A percentile compares a stretch with the other conserved stretches of the same genome.
Conservation (phyloP, 192 early-diverging fungal genomes). For the Linnemannia exigua region DNA sequence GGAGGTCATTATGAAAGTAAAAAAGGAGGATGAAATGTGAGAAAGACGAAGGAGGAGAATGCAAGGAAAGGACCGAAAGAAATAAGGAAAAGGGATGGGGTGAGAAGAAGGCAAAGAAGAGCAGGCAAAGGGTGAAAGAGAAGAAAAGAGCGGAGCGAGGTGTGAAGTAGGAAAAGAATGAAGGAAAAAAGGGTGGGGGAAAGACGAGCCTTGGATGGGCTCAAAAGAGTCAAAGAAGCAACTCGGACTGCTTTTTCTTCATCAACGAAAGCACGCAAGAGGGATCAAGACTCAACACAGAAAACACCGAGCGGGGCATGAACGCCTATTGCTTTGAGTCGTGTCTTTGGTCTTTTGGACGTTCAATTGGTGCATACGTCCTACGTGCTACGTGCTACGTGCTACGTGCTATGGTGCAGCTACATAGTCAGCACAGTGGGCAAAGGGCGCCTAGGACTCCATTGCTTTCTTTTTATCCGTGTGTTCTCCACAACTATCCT, state of each 20-base stretch:
- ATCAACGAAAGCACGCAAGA: not conserved
- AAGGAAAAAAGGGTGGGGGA: not conserved
- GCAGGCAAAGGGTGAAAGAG: not conserved
- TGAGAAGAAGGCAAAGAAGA: not conserved
- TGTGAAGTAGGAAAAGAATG: not conserved
- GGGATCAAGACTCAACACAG: not conserved
- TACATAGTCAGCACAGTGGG: too few relatives aligned
- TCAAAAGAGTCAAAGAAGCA: not conserved
- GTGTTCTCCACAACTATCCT: too few relatives aligned
- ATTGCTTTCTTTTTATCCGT: too few relatives aligned
- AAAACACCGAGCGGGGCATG: not conserved
- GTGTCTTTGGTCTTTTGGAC: not conserved
- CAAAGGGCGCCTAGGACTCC: too few relatives aligned
- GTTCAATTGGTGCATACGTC: not conserved
- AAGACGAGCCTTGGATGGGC: not conserved
- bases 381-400: too few relatives aligned
- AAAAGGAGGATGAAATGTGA: not conserved
- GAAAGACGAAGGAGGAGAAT: not conserved
- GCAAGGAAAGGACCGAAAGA: not conserved
- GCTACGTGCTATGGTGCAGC: too few relatives aligned
- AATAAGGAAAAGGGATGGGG: not conserved
- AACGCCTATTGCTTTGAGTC: not conserved
- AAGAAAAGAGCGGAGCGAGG: not conserved
- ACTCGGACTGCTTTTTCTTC: not conserved
- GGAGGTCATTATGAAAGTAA: slow-evolving; percentile 11